Conservation (phyloP, 257 asterid species). For the Plantago ovata region DNA sequence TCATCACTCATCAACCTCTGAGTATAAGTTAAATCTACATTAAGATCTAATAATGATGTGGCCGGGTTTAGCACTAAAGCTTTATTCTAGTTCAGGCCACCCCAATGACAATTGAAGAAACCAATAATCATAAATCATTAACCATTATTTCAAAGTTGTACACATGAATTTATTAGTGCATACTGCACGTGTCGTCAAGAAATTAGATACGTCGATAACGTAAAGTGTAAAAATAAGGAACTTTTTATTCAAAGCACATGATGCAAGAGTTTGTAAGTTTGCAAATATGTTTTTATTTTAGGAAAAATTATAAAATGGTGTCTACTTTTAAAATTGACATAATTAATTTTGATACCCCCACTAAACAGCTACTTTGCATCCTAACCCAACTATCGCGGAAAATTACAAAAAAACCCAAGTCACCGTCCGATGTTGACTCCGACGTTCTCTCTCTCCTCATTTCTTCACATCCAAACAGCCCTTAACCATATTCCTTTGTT, state of each 20-base stretch:
- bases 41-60: neutral
- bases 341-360: no score
- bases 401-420: no score
- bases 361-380: no score
- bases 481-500: no score
- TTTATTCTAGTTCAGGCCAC: neutral
- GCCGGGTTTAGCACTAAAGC: conserved; percentile 3
- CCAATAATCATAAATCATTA: neutral
- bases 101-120: neutral
- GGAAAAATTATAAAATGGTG: no score
- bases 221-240: conserved; percentile 8
- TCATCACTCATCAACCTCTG: conserved; percentile 2
- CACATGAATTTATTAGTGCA: conserved; percentile 1
- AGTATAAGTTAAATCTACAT: neutral
- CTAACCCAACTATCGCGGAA: no score
- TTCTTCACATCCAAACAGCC: no score
- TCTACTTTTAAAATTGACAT: no score
- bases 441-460: no score
- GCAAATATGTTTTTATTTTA: no score
- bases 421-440: no score
- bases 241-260: conserved; percentile 17
- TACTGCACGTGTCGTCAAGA: conserved; percentile 18
- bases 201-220: conserved; percentile 13
- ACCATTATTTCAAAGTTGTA: no score
- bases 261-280: conserved; percentile 10